Conservation (phyloP, 805 yeast genomes). For the Saccharomycopsis sp. region DNA sequence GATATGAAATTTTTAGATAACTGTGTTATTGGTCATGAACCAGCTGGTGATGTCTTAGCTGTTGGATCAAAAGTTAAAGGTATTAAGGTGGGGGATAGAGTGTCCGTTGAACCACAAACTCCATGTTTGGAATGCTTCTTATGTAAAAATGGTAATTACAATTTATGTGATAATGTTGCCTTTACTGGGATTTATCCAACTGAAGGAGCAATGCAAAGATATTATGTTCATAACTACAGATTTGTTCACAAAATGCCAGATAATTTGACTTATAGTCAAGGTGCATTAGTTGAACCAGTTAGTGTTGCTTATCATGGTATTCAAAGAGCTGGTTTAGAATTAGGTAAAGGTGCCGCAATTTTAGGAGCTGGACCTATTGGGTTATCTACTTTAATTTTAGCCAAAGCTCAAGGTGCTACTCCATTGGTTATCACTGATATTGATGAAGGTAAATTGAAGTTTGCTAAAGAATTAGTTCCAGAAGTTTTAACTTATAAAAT, state of each 20-base stretch:
- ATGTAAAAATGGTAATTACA: slow-evolving; percentile 31
- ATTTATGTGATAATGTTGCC: slow-evolving; percentile 29
- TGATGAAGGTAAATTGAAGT: slow-evolving; percentile 31
- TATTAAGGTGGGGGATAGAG: slow-evolving; percentile 36
- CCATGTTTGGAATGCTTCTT: slow-evolving; percentile 36
- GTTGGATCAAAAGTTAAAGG: slow-evolving; percentile 39
- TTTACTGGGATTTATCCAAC: slow-evolving; percentile 30
- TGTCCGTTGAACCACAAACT: slow-evolving; percentile 44
- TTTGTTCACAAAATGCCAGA: slow-evolving; percentile 31
- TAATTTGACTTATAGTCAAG: slow-evolving; percentile 37
- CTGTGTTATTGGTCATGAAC: slow-evolving; percentile 36
- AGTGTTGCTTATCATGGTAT: slow-evolving; percentile 45
- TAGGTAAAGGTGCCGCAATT: slow-evolving; percentile 39
- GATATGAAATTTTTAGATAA: slow-evolving; percentile 29
- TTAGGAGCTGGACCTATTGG: slow-evolving; percentile 59
- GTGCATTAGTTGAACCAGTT: slow-evolving; percentile 47
- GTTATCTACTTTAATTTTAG: slow-evolving; percentile 35
- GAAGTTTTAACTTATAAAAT: slow-evolving; percentile 35
- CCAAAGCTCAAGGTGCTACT: slow-evolving; percentile 42
- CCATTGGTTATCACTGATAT: slow-evolving; percentile 44
- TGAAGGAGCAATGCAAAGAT: slow-evolving; percentile 32
- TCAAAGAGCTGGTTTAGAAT: slow-evolving; percentile 33
- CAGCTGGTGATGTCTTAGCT: slow-evolving; percentile 35
- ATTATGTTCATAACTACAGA: slow-evolving; percentile 24
- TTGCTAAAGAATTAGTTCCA: slow-evolving; percentile 38